Base-by-base conservation (phyloP, 1,139 yeast genomes). In the Starmera stellimalicola region DNA sequence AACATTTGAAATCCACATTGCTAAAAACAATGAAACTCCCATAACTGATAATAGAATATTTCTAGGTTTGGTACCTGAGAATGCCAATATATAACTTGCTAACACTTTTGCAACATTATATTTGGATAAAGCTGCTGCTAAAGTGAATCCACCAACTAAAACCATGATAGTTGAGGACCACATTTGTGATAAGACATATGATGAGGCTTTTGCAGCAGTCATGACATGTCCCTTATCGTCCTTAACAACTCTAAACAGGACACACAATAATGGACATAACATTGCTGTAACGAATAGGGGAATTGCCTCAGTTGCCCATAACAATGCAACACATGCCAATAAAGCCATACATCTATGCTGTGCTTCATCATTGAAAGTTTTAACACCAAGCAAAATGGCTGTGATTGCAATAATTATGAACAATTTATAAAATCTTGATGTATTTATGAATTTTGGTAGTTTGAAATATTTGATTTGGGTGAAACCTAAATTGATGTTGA, bases 1-100 rank as follows among this genome's bases (percentile, higher is more conserved):
- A 34, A 79, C 87, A 47, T 79, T 79, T 3, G 84, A 77, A 25
- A 79, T 78, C 83, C 85, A 78, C 83, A 78, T 77, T 2, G 84
- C 75, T 12, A 79, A 64, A 57, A 78, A 78, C 36, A 77, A 59
- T 0, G 84, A 75, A 26, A 79, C 81, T 29, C 68, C 60, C 85
- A 78, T 78, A 36, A 77, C 70, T 24, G 82, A 71, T 25, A 78
- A 54, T 32, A 78, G 54, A 14, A 78, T 78, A 29, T 68, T 63
- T 38, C 78, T 65, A 20, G 87, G 87, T 37, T 70, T 74, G 2
- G 77, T 72, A 27, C 87, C 87, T 0, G 84, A 81, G 38, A 61
- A 59, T 2, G 78, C 68, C 34, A 78, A 57, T 29, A 78, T 67
- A 68, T 76, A 75, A 5, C 84, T 74, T 3, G 84, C 77, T 16